Evolutionary conservation across 306 rosid genomes (phyloP), one percentile per base, ranked within the genome.

Genomic region (Glycine soja): DNA sequence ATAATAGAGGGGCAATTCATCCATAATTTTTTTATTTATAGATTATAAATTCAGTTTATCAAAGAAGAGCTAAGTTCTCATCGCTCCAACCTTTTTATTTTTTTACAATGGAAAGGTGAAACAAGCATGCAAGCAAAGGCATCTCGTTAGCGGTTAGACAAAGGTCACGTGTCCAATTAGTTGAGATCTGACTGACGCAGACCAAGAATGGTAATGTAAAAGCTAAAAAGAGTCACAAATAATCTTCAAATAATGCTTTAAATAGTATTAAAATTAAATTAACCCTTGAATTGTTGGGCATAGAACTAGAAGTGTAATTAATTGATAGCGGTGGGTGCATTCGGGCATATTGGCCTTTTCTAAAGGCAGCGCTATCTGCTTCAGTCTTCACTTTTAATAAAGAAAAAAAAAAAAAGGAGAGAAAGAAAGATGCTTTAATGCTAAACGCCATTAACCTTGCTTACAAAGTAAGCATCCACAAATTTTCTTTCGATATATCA

Each of bases 181-280:
- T 11, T 47, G 75, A 61, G 40, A 24, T 61, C 43, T 10, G 43
- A 62, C 42, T 61, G 8, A 24, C 7, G 1, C 16, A 62, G 68
- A 62, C 15, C n/a, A 59, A 30, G n/a, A 59, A 59, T 24, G 66
- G 7, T 59, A 59, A 59, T 24, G 66, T 19, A 58, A 58, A 58
- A 34, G 36, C 36, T 34, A 34, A 34, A 34, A 34, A 58, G 5
- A 19, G 40, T 59, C 40, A 24, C 40, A 19, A 8, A 59, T 59
- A 24, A 3, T 19, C 14, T 9, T 24, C 7, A 59, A 24, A 24
- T 34, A 34, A 34, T 34, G 36, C 36, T 34, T 34, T 34, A 46
- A 57, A 19, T 58, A 19, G 66, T 59, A 62, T n/a, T 34, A 34
- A 3, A 34, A 34, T 34, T 34, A 34, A 34, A 3, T 34, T 34